Evolutionary conservation across 305 asterid genomes (phyloP).

Genomic region (Withania somnifera): DNA sequence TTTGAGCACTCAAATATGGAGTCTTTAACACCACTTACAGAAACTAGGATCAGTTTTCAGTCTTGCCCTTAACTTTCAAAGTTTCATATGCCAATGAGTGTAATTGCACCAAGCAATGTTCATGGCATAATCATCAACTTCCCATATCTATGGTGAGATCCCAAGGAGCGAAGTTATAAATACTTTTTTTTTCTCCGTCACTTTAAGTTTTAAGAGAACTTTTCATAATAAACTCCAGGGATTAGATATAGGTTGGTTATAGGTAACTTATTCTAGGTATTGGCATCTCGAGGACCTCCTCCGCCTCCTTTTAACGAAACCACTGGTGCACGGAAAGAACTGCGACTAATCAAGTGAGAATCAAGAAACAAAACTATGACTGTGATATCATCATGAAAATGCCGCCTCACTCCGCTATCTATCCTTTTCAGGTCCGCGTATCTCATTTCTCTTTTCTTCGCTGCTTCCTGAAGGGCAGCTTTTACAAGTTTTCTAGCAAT

Average conservation of each 20-base stretch:
- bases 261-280: constrained; percentile 10
- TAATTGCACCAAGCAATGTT: constrained; percentile 13
- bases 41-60: no score
- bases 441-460: constrained; percentile 91
- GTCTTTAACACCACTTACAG: neutral
- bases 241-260: neutral
- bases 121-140: constrained; percentile 57
- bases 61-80: neutral
- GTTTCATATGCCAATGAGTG: constrained; percentile 17
- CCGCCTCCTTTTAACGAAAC: constrained; percentile 52
- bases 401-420: constrained; percentile 73
- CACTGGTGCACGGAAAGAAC: constrained; percentile 29
- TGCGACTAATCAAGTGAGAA: constrained; percentile 32
- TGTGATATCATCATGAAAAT: constrained; percentile 84
- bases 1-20: neutral
- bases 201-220: neutral
- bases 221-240: constrained; percentile 9
- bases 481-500: constrained; percentile 61
- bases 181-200: neutral
- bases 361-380: constrained; percentile 58
- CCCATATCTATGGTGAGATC: neutral
- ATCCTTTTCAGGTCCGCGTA: constrained; percentile 69
- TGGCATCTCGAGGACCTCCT: constrained; percentile 17
- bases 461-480: constrained; percentile 78
- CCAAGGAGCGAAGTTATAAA: neutral